Percentiles rank a stretch among this genome's conserved stretches.
Conservation (phyloP, 805 yeast species). For the Metschnikowia kofuensis region DNA sequence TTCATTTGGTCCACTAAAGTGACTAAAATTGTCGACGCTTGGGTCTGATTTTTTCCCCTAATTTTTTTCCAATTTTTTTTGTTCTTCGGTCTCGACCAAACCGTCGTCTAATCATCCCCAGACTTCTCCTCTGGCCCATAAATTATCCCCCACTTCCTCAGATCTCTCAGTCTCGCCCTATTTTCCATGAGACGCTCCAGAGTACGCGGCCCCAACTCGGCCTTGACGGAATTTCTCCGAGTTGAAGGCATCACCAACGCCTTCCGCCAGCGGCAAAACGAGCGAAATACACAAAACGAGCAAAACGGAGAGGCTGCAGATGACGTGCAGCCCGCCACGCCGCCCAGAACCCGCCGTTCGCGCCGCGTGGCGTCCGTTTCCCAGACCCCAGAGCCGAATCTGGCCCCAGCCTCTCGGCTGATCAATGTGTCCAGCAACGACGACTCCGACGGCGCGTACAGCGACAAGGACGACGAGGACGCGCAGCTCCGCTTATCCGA, state of each 20-base stretch:
- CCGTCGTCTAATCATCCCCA: too few species aligned
- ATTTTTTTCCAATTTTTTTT: too few species aligned
- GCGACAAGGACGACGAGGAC: constrained; percentile 7
- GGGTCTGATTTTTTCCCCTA: too few species aligned
- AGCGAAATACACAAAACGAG: constrained; percentile 16
- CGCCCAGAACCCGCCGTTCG: neutral
- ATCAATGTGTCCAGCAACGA: neutral
- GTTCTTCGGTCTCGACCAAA: too few species aligned
- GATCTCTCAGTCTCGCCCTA: too few species aligned
- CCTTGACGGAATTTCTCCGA: constrained; percentile 81
- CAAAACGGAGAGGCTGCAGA: constrained; percentile 31
- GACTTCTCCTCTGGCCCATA: too few species aligned
- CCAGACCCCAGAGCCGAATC: neutral
- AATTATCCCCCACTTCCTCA: too few species aligned
- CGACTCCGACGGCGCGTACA: constrained; percentile 1
- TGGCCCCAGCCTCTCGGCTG: neutral
- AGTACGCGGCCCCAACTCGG: constrained; percentile 72
- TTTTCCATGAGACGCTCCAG: constrained; percentile 13
- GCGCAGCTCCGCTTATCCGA: constrained; percentile 8
- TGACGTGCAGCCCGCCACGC: constrained; percentile 11
- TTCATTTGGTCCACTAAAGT: too few species aligned
- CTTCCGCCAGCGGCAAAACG: constrained; percentile 47
- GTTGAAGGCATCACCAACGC: constrained; percentile 88
- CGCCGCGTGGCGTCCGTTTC: neutral
- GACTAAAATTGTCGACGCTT: too few species aligned